Conservation (phyloP, 2,329 filamentous ascomycete genomes). For the Chalara sp. region DNA sequence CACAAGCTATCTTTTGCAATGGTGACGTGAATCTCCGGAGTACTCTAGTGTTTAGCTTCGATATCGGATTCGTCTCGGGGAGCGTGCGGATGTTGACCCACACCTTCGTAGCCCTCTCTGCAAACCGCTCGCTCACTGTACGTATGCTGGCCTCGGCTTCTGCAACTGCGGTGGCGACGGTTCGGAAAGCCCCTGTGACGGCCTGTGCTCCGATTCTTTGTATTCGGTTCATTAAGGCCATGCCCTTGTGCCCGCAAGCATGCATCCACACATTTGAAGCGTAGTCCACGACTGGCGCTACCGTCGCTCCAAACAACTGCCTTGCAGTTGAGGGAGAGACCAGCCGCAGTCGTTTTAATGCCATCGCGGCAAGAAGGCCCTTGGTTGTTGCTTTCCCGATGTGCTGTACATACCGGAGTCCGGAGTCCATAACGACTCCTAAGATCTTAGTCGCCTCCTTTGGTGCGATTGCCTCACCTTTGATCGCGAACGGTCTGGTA, state of each 20-base stretch:
- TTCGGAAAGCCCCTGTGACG: conserved; percentile 20
- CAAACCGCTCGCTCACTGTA: conserved; percentile 13
- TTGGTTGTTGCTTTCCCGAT: conserved; percentile 18
- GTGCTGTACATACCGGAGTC: conserved; percentile 21
- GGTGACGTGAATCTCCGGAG: neutral
- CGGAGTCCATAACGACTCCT: conserved; percentile 17
- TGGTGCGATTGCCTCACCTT: conserved; percentile 2
- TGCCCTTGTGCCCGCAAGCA: conserved; percentile 9
- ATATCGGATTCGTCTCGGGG: conserved; percentile 13
- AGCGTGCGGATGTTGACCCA: conserved; percentile 15
- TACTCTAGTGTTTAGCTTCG: neutral
- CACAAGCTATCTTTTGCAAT: conserved; percentile 1
- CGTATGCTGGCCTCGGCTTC: conserved; percentile 21
- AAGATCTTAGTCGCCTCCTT: conserved; percentile 11
- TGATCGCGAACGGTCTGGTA: conserved; percentile 6
- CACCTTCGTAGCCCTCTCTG: conserved; percentile 9
- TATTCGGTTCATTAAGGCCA: conserved; percentile 12
- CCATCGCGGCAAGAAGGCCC: conserved; percentile 17
- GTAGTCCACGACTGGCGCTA: conserved; percentile 3
- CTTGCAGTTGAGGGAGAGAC: conserved; percentile 17
- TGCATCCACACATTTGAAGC: conserved; percentile 21
- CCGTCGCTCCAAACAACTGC: conserved; percentile 19
- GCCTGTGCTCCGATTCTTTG: conserved; percentile 21
- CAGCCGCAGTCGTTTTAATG: conserved; percentile 7
- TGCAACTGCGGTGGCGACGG: conserved; percentile 17